Evolutionary conservation across 305 asterid species (phyloP).

Genomic region (Fraxinus floribunda): DNA sequence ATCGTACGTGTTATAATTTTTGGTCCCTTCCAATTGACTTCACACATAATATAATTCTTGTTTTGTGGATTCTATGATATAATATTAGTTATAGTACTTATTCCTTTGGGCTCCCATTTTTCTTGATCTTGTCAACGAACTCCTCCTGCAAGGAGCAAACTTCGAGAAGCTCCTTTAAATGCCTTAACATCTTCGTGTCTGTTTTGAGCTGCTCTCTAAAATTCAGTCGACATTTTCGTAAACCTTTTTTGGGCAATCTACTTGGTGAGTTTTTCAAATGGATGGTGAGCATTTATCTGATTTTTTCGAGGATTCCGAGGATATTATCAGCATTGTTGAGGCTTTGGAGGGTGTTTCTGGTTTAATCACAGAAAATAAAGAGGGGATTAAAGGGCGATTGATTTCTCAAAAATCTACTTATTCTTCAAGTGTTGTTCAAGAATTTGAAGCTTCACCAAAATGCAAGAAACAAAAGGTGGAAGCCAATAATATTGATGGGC

Average conservation of each 20-base stretch:
- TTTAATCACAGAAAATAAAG: too few relatives aligned
- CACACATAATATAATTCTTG: too few relatives aligned
- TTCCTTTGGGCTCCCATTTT: neutral
- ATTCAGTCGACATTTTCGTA: neutral
- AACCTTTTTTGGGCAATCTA: neutral
- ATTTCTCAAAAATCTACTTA: conserved; percentile 27
- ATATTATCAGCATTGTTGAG: conserved; percentile 51
- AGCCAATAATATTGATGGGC: conserved; percentile 30
- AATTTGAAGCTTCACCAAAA: conserved; percentile 42
- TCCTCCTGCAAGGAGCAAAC: too few relatives aligned
- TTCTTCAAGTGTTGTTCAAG: conserved; percentile 36
- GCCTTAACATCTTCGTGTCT: neutral
- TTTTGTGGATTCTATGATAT: too few relatives aligned
- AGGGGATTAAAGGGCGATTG: too few relatives aligned
- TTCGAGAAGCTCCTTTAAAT: too few relatives aligned
- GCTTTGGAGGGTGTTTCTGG: conserved; percentile 9
- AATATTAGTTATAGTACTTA: too few relatives aligned
- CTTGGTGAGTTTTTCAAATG: neutral
- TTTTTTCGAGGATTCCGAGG: conserved; percentile 49
- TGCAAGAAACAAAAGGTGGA: conserved; percentile 49
- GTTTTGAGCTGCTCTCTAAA: neutral
- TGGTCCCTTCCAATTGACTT: too few relatives aligned
- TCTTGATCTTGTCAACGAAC: neutral
- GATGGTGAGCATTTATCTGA: conserved; percentile 27
- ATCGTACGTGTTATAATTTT: neutral